Percentiles rank a stretch among this genome's conserved stretches.
phyloP scores from a whole-genome alignment of 176 grass and related monocot genomes.

The Guadua angustifolia region DNA sequence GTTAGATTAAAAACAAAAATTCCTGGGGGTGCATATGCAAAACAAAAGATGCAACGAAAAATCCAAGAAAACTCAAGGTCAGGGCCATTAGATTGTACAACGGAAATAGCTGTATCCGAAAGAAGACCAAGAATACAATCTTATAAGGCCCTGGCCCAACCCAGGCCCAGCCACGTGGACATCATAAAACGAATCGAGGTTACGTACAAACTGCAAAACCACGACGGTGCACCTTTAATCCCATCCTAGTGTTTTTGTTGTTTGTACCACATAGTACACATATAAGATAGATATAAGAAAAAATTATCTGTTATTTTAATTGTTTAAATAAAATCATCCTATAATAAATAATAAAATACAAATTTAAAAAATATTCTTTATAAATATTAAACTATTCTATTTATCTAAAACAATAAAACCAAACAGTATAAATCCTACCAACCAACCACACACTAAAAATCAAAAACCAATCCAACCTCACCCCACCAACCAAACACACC shows the following conservation, averaged over 20 bases:
- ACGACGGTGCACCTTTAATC: background rate
- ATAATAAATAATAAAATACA: no score
- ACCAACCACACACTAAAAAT: no score
- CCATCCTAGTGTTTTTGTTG: background rate
- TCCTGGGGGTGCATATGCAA: slow-evolving; percentile 41
- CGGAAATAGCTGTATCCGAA: slow-evolving; percentile 34
- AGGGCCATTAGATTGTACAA: slow-evolving; percentile 32
- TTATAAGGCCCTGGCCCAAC: slow-evolving; percentile 25
- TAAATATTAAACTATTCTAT: no score
- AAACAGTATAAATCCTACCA: no score
- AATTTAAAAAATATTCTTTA: no score
- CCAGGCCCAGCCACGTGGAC: slow-evolving; percentile 29
- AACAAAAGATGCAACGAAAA: slow-evolving; percentile 43
- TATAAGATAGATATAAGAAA: no score
- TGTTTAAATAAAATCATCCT: no score
- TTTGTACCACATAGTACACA: no score
- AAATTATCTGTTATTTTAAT: no score
- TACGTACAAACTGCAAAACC: slow-evolving; percentile 33
- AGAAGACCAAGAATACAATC: slow-evolving; percentile 39
- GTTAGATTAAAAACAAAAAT: slow-evolving; percentile 3
- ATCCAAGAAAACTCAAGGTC: slow-evolving; percentile 41
- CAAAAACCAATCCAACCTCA: background rate
- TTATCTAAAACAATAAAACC: no score
- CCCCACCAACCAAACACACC: no score
- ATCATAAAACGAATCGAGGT: slow-evolving; percentile 22